Conservation (phyloP, 306 rosid species). For the Elaeagnus macrophylla region DNA sequence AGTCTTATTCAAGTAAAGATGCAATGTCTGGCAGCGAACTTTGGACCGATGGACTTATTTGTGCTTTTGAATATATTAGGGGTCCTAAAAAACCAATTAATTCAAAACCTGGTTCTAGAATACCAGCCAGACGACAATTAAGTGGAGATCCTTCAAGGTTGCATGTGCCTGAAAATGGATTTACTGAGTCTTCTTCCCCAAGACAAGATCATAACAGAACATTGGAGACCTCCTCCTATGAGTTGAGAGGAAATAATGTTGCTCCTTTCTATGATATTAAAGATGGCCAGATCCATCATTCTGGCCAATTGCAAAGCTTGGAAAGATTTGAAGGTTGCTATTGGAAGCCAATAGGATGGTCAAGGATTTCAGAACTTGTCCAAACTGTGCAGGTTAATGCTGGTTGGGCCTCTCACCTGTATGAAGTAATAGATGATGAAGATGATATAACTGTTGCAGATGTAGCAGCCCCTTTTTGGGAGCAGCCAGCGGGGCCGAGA, state of each 20-base stretch:
- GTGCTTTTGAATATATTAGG: slow-evolving; percentile 69
- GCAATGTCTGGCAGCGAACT: slow-evolving; percentile 38
- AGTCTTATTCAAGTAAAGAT: slow-evolving; percentile 32
- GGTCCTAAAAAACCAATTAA: slow-evolving; percentile 32
- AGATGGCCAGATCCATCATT: slow-evolving; percentile 19
- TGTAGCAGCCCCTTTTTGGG: slow-evolving; percentile 85
- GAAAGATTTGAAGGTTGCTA: slow-evolving; percentile 36
- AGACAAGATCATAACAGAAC: slow-evolving; percentile 21
- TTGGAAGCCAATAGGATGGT: slow-evolving; percentile 96
- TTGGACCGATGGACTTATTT: slow-evolving; percentile 88
- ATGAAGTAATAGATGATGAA: slow-evolving; percentile 44
- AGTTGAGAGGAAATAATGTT: slow-evolving; percentile 7
- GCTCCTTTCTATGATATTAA: slow-evolving; percentile 23
- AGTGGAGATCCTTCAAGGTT: slow-evolving; percentile 25
- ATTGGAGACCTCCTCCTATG: slow-evolving; percentile 24
- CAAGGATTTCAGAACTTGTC: slow-evolving; percentile 67
- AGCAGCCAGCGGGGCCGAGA: slow-evolving; percentile 75
- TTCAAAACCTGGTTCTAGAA: slow-evolving; percentile 27
- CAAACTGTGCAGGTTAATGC: slow-evolving; percentile 53
- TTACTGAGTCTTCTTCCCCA: slow-evolving; percentile 21
- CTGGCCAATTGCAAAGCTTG: slow-evolving; percentile 21
- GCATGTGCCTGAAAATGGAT: slow-evolving; percentile 27
- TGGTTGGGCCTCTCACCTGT: slow-evolving; percentile 42
- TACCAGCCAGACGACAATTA: slow-evolving; percentile 22
- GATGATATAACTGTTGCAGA: slow-evolving; percentile 81